Base-by-base conservation (phyloP, 2,329 filamentous ascomycete species). In the Cordyceps pruinosa region DNA sequence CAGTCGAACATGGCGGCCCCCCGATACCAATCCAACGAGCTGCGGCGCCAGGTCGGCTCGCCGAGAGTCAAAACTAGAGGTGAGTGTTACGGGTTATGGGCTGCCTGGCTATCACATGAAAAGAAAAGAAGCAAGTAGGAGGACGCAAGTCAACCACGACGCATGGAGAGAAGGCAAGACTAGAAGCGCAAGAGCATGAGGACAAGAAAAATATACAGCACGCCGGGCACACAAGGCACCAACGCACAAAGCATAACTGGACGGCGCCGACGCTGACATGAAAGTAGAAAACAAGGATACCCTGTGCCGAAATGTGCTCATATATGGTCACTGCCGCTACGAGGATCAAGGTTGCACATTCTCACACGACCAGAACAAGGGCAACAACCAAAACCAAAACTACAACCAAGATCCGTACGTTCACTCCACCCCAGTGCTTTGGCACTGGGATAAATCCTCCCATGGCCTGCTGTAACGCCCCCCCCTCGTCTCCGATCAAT, bases 291-390 rank as follows among this genome's bases (percentile, higher is more conserved):
- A 88, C 71, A 95, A 93, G 74, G 91, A 95, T 70, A 96, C 90
- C 7, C 81, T 93, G 58, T 97, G 91, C 75, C 87, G 91, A 68
- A 96, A 97, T 73, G 87, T 97, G 60, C 82, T 91, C 61, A 96
- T 97, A 66, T 96, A 96, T 71, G 91, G 91, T 57, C 89, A 93
- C 73, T 97, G 91, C 72, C 87, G 90, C 62, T 96, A 91, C 73
- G 89, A 95, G 75, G 90, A 95, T 69, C 87, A 89, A 74, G 90
- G 89, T 75, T 96, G 91, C 74, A 85, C 88, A 63, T 96, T 95
- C 75, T 94, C 91, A 68, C 91, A 96, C 73, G 89, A 94, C 64
- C 83, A 85, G 59, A 80, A 83, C 64, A 90, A 86, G 72, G 75
- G 69, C 57, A 72, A 66, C 35, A 62, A 51, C 50, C 50, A 53